phyloP scores from a whole-genome alignment of 495 filamentous ascomycete species.

The Aspergillus taichungensis region DNA sequence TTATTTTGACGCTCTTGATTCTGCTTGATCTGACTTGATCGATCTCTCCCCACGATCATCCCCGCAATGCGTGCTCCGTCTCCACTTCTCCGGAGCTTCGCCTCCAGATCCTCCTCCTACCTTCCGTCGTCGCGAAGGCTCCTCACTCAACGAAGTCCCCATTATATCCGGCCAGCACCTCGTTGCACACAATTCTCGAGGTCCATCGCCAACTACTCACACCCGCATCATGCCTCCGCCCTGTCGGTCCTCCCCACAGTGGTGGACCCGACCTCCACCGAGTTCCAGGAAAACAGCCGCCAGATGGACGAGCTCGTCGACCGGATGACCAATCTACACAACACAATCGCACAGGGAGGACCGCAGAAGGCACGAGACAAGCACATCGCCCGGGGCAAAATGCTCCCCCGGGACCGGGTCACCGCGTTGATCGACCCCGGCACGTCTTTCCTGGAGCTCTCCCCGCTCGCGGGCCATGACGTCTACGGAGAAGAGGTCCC shows the following conservation, averaged over 20 bases:
- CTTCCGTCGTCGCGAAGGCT: conserved; percentile 1
- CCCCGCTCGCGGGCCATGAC: conserved; percentile 75
- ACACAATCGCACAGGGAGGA: conserved; percentile 64
- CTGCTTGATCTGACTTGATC: background rate
- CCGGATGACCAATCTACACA: conserved; percentile 58
- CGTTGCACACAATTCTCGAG: conserved; percentile 5
- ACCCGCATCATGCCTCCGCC: conserved; percentile 59
- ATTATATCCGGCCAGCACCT: background rate
- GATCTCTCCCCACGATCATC: conserved; percentile 3
- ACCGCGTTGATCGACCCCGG: conserved; percentile 82
- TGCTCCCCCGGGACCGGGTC: conserved; percentile 86
- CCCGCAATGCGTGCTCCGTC: conserved; percentile 33
- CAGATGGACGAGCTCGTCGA: conserved; percentile 68
- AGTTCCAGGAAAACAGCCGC: conserved; percentile 72
- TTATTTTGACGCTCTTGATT: background rate
- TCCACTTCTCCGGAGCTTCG: conserved; percentile 29
- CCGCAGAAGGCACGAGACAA: conserved; percentile 79
- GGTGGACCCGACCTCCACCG: conserved; percentile 66
- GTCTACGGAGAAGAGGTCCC: conserved; percentile 85
- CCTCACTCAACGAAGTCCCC: background rate
- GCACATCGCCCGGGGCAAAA: conserved; percentile 80
- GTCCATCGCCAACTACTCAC: conserved; percentile 50
- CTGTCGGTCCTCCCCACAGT: conserved; percentile 69
- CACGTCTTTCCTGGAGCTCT: conserved; percentile 86
- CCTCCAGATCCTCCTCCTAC: conserved; percentile 12